These are phyloP conservation scores for Chrysanthemum lavandulifolium DNA, from an alignment of 129 eudicot species.

Conservation along the genomic window DNA sequence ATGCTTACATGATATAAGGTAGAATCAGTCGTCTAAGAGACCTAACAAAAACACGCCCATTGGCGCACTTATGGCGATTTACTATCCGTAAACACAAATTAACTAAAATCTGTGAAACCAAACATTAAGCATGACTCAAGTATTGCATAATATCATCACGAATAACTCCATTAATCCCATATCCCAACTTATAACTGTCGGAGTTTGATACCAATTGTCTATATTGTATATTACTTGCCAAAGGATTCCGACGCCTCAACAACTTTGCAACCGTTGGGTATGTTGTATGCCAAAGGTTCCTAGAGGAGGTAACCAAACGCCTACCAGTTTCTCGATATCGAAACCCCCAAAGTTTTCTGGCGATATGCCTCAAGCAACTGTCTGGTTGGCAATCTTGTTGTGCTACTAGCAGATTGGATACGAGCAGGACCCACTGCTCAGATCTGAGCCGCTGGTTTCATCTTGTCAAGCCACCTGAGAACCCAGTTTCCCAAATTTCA, in stretches of 20 bases:
- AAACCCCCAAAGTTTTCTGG: constrained; percentile 27
- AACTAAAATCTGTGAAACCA: not conserved
- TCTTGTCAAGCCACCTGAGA: constrained; percentile 60
- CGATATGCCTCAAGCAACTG: constrained; percentile 30
- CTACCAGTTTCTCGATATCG: constrained; percentile 44
- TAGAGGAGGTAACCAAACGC: constrained; percentile 50
- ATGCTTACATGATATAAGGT: not conserved
- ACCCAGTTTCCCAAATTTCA: constrained; percentile 66
- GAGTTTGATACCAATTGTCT: constrained; percentile 34
- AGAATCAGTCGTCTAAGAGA: not conserved
- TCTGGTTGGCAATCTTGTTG: constrained; percentile 22
- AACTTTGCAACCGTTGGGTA: constrained; percentile 57
- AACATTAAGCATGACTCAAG: constrained; percentile 34
- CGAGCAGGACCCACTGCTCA: constrained; percentile 32
- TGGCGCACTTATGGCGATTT: too few relatives aligned
- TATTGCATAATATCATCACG: constrained; percentile 68
- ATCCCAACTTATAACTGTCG: constrained; percentile 21
- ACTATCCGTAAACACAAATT: not conserved
- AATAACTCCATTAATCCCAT: constrained; percentile 44
- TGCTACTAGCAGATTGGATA: constrained; percentile 13
- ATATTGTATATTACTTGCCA: constrained; percentile 41
- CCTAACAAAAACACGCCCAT: not conserved
- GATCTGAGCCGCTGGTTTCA: constrained; percentile 69
- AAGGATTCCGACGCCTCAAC: constrained; percentile 41
- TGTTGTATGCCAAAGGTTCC: constrained; percentile 43